Evolutionary conservation across 78 protist species (phyloP).

Genomic region (Speleostelium caveatum): DNA sequence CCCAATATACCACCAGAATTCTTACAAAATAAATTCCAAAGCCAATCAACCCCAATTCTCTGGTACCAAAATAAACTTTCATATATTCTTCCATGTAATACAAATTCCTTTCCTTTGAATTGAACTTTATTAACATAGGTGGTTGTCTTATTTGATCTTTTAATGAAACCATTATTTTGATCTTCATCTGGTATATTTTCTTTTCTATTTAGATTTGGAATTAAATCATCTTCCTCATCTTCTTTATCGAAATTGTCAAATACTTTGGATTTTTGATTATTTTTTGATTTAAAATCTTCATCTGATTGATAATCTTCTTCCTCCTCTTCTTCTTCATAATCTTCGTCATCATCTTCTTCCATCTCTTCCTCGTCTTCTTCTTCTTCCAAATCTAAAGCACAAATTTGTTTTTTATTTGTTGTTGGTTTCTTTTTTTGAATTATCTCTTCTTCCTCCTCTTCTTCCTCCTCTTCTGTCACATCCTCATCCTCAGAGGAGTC

Average conservation of each 20-base stretch:
- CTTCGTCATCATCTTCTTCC: conserved; percentile 5
- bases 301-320: not conserved
- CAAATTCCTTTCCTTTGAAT: conserved; percentile 5
- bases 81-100: not conserved
- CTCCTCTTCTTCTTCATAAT: not conserved
- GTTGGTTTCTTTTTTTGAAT: not conserved
- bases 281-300: not conserved
- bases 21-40: conserved; percentile 50
- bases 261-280: not conserved
- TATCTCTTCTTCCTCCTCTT: not conserved
- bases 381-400: not conserved
- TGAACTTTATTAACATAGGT: not conserved
- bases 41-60: conserved; percentile 73
- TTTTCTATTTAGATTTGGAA: no score
- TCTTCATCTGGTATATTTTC: conserved; percentile 16
- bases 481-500: no score
- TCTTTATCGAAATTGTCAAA: not conserved
- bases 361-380: conserved; percentile 5
- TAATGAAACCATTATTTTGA: conserved; percentile 59
- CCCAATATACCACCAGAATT: conserved; percentile 74
- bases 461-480: not conserved
- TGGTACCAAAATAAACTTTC: conserved; percentile 69
- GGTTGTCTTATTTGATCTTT: not conserved
- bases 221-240: not conserved
- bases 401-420: not conserved